Base-by-base conservation (phyloP, 2,329 filamentous ascomycete species). In the Didymella lethalis region DNA sequence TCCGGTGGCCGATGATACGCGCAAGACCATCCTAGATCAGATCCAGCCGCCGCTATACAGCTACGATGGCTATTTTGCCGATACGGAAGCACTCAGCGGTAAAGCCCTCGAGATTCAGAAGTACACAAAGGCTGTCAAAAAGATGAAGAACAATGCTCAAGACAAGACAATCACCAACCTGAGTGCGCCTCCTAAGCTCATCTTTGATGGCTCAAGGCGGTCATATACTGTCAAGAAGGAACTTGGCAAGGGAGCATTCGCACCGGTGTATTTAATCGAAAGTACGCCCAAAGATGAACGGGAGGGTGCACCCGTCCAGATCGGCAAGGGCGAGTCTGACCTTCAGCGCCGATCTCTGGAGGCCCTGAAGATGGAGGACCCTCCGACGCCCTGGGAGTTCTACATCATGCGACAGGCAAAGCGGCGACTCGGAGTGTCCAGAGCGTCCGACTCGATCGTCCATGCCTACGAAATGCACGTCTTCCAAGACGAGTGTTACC, bases 291-390 rank as follows among this genome's bases (percentile, higher is more conserved):
- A 84, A 3, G 81, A 81, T 31, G 66, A 81, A 10, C 77, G 79
- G 28, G 75, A 80, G 10, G 76, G 79, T 16, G 71, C 78, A 36
- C 73, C 73, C n/a, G 80, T 78, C 4, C 81, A 81, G 55, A 86
- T 90, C 84, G 86, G 88, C 55, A 88, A 86, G 69, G 84, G 87
- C 29, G 78, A 82, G 12, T 86, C 89, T 70, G 81, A 85, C n/a
- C 71, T 82, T 10, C 80, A 80, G 32, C 87, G 90, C 41, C 81
- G 81, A 43, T 64, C 81, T 1, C 83, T 95, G 4, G 93, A 97
- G 77, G 95, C 95, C 1, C 83, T 99, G 67, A 99, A 99, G 78
- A 93, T 97, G 87, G 95, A 99, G 79, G 86, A 90, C 31, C 92
- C 93, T 0, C 91, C 94, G 0, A 90, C 88, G 4, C 84, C 91